Evolutionary conservation across 129 eudicot genomes (phyloP).

Genomic region (Logfia minima): DNA sequence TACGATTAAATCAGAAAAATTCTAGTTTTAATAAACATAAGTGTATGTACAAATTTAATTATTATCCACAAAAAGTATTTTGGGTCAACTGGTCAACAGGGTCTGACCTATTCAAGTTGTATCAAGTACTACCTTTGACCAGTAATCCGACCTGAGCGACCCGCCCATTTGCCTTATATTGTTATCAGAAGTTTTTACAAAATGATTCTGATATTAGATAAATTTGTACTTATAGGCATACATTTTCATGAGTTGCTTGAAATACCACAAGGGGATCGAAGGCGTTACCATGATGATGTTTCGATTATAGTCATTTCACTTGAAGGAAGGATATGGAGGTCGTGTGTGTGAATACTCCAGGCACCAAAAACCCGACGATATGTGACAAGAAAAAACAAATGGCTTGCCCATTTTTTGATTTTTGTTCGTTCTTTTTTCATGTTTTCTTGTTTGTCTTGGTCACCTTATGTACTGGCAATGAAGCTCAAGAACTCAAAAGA

Average conservation of each 20-base stretch:
- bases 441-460: conserved; percentile 25
- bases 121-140: not conserved
- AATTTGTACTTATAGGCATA: conserved; percentile 47
- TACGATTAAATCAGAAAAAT: too few species aligned
- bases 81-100: not conserved
- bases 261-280: conserved; percentile 97
- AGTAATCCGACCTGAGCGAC: not conserved
- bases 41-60: not conserved
- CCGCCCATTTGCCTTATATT: not conserved
- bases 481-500: conserved; percentile 31
- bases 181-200: conserved; percentile 7
- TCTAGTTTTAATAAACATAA: not conserved
- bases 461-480: conserved; percentile 49
- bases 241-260: conserved; percentile 94
- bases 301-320: conserved; percentile 91
- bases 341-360: conserved; percentile 59
- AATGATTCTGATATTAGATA: conserved; percentile 6
- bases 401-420: conserved; percentile 55
- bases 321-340: conserved; percentile 99
- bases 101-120: not conserved
- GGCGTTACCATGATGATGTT: conserved; percentile 97
- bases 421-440: not conserved
- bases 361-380: conserved; percentile 20
- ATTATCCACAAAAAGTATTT: not conserved
- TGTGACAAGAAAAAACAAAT: conserved; percentile 22